These are phyloP conservation scores for Diaporthe nobilis DNA, from an alignment of 2,329 filamentous ascomycete genomes.

Conservation along the genomic window DNA sequence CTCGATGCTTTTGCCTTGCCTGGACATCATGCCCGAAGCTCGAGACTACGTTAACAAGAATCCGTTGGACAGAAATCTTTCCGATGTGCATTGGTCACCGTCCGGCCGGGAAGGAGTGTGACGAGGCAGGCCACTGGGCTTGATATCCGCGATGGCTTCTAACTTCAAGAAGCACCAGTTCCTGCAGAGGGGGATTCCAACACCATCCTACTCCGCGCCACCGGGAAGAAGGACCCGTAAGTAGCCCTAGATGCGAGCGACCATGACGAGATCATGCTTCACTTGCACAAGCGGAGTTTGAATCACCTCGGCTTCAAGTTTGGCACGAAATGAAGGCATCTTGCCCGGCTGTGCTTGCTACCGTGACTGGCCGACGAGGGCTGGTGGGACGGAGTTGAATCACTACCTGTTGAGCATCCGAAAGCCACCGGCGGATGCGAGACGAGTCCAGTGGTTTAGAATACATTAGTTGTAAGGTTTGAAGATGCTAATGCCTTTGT, in stretches of 20 bases:
- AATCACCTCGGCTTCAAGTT: neutral
- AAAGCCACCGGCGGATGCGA: neutral
- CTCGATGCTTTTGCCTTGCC: constrained; percentile 1
- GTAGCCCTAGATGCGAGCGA: neutral
- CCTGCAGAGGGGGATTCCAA: neutral
- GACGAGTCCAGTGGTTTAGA: constrained; percentile 6
- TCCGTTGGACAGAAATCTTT: constrained; percentile 1
- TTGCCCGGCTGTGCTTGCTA: neutral
- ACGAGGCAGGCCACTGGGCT: neutral
- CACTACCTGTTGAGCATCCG: neutral
- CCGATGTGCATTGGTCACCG: neutral
- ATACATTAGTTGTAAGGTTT: constrained; percentile 30
- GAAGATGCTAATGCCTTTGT: constrained; percentile 18
- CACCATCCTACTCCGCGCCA: neutral
- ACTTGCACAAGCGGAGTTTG: neutral
- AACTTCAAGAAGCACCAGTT: neutral
- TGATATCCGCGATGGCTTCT: neutral
- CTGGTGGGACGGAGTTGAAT: too few relatives aligned
- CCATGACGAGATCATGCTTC: neutral
- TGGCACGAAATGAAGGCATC: neutral
- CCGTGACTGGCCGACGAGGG: neutral
- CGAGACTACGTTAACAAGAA: neutral
- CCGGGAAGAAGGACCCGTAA: neutral
- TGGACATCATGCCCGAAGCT: constrained; percentile 14
- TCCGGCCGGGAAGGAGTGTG: neutral